Evolutionary conservation across 2,329 filamentous ascomycete species (phyloP).

Genomic region (Beauveria sp.): DNA sequence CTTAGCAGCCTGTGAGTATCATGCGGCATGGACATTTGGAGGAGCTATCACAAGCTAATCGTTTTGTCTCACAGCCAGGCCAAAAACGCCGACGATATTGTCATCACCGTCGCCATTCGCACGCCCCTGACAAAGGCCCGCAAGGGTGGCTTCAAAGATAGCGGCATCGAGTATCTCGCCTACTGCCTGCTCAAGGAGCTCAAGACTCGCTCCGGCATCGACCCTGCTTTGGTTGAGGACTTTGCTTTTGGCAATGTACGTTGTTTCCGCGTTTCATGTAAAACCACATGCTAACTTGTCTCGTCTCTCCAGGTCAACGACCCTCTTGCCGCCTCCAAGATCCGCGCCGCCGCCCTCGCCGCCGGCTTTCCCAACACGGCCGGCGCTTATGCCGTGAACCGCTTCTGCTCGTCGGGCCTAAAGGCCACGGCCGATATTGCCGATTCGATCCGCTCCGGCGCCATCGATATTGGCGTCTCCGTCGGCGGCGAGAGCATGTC

Average conservation of each 20-base stretch:
- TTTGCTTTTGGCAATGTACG: constrained; percentile 86
- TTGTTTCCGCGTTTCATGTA: constrained; percentile 4
- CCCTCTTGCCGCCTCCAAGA: constrained; percentile 79
- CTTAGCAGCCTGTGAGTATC: constrained; percentile 67
- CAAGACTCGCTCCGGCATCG: constrained; percentile 63
- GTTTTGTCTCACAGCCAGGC: constrained; percentile 52
- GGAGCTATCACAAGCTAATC: constrained; percentile 7
- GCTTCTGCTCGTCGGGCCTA: constrained; percentile 95
- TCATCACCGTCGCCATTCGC: constrained; percentile 86
- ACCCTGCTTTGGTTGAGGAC: constrained; percentile 78
- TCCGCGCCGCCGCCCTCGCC: constrained; percentile 79
- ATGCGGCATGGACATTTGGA: not conserved
- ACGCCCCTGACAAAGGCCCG: constrained; percentile 81
- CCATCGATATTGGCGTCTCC: constrained; percentile 82
- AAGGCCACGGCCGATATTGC: constrained; percentile 95
- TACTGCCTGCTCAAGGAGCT: constrained; percentile 76
- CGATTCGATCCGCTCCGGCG: constrained; percentile 70
- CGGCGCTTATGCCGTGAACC: constrained; percentile 74
- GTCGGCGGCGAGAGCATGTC: constrained; percentile 89
- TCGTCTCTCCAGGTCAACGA: constrained; percentile 59
- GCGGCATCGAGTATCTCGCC: constrained; percentile 76
- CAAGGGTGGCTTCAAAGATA: constrained; percentile 96
- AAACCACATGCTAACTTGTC: constrained; percentile 1
- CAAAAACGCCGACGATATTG: constrained; percentile 92
- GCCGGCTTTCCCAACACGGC: constrained; percentile 92